Conservation (phyloP, 805 yeast species). For the Pichia eremophila region DNA sequence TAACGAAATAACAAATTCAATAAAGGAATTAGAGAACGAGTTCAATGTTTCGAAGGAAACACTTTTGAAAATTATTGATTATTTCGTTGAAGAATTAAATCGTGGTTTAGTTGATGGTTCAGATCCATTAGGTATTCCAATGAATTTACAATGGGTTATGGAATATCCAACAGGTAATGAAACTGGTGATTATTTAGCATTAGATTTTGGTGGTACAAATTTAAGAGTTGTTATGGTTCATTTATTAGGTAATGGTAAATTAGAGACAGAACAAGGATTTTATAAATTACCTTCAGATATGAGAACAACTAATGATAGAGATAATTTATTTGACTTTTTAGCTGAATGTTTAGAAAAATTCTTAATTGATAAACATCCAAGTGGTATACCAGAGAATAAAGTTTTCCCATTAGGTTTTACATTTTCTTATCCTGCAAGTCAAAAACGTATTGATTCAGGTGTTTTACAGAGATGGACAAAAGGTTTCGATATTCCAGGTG, state of each 20-base stretch:
- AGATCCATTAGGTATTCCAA: conserved; percentile 40
- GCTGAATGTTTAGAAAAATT: conserved; percentile 77
- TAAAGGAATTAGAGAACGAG: conserved; percentile 20
- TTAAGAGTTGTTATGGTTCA: conserved; percentile 44
- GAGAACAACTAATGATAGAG: conserved; percentile 68
- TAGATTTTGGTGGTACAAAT: conserved; percentile 57
- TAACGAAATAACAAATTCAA: background rate
- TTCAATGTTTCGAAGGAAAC: conserved; percentile 36
- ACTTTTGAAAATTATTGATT: conserved; percentile 36
- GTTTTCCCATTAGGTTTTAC: conserved; percentile 88
- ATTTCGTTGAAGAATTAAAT: conserved; percentile 41
- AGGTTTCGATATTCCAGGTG: conserved; percentile 92
- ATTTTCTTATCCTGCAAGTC: conserved; percentile 87
- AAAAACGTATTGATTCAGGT: conserved; percentile 76
- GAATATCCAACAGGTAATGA: conserved; percentile 51
- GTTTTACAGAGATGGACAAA: conserved; percentile 95
- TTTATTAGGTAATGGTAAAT: conserved; percentile 66
- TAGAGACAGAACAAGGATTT: conserved; percentile 83
- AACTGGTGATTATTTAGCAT: conserved; percentile 49
- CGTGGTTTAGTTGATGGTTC: conserved; percentile 46
- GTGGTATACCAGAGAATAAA: conserved; percentile 44
- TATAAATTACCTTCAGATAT: conserved; percentile 68
- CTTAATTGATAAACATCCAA: conserved; percentile 57
- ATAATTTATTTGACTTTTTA: conserved; percentile 79
- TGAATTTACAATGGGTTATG: conserved; percentile 54